Evolutionary conservation across 1,284 basidiomycete species (phyloP), one percentile per base, ranked within the genome.

Genomic region (Coniferiporia weirii): DNA sequence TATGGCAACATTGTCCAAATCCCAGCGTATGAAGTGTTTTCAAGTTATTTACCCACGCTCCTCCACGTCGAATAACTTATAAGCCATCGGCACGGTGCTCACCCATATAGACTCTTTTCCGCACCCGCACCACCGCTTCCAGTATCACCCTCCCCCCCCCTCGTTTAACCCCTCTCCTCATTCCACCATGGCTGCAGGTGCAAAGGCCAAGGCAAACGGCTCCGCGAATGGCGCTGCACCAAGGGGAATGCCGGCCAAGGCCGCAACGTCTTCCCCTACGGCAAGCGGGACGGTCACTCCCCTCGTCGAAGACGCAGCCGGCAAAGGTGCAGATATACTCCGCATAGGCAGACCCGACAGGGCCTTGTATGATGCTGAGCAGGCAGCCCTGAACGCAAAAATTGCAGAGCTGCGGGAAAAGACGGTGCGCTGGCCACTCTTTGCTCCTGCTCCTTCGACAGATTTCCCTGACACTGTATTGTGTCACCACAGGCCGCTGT

Each of bases 351-450:
- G 79, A 72, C 93, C 94, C 35, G 93, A 95, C 78, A 93, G 93
- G 74, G 79, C 78, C 50, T 76, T 74, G 35, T 90, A 89, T 72
- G 90, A 95, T 62, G 80, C 79, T 20, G 93, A 96, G 75, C 93
- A 96, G 76, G 85, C 89, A 52, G 83, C 74, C 65, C 74, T 95
- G 66, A 94, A 90, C 74, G 75, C 80, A 43, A 89, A 95, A 69
- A 95, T 97, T 67, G 93, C 93, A 59, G 80, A 75, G 52, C 73
- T 93, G 53, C 92, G 95, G 74, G 72, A 73, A 40, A 88, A 93
- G 75, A 74, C 94, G 63, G 94, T 94, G 68, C 70, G 91, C 82
- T 32, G 10, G 45, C 51, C 57, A 46, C 59, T 53, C 60, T 59
- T 46, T 58, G 54, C 45, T 22, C 49, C 13, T 47, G 44, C 27